phyloP scores from a whole-genome alignment of 306 rosid genomes.

The Purshia tridentata region DNA sequence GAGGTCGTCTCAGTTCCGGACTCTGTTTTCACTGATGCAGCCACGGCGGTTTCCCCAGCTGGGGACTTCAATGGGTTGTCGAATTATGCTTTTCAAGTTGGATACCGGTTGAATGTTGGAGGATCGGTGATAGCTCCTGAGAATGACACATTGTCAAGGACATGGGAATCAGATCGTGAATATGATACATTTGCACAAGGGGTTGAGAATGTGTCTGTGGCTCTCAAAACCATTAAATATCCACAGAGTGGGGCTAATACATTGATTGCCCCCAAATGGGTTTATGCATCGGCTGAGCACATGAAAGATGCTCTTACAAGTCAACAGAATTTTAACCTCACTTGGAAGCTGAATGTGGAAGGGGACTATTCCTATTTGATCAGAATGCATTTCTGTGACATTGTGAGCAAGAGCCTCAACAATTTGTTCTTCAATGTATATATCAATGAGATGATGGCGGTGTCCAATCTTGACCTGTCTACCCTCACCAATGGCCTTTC shows the following conservation, averaged over 20 bases:
- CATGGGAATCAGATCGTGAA: conserved; percentile 60
- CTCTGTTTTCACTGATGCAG: conserved; percentile 43
- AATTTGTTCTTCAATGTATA: conserved; percentile 59
- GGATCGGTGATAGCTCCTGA: conserved; percentile 48
- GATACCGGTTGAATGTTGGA: conserved; percentile 68
- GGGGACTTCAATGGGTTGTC: conserved; percentile 45
- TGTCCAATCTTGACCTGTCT: conserved; percentile 57
- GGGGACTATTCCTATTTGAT: conserved; percentile 57
- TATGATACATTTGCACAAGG: conserved; percentile 58
- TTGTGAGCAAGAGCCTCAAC: conserved; percentile 51
- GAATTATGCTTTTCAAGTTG: conserved; percentile 45
- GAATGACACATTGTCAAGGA: conserved; percentile 58
- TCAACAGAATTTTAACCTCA: conserved; percentile 56
- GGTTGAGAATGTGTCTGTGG: conserved; percentile 36
- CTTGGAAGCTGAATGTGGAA: conserved; percentile 69
- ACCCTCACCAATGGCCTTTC: conserved; percentile 49
- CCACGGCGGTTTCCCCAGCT: conserved; percentile 39
- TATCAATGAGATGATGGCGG: conserved; percentile 51
- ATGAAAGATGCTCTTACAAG: conserved; percentile 43
- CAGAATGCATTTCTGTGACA: conserved; percentile 85
- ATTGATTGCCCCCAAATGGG: conserved; percentile 55
- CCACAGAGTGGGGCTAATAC: conserved; percentile 35
- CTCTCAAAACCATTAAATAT: conserved; percentile 42
- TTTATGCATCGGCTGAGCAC: conserved; percentile 54
- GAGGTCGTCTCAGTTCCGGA: conserved; percentile 85